Percentiles rank a stretch among this genome's conserved stretches.
Conservation (phyloP, 495 filamentous ascomycete species). For the Aspergillus cristatus region DNA sequence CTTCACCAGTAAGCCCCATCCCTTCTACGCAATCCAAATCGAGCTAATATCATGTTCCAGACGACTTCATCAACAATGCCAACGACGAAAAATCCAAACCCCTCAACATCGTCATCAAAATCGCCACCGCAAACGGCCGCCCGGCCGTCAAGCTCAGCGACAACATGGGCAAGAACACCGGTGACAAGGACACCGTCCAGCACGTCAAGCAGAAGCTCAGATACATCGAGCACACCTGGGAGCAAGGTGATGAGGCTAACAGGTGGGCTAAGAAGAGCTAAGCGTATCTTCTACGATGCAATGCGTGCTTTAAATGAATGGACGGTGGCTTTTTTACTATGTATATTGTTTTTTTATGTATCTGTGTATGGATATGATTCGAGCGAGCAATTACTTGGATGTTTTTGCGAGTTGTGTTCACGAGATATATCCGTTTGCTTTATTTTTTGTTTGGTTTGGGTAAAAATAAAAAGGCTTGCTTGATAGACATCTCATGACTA, state of each 20-base stretch:
- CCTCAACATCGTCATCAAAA: slow-evolving; percentile 96
- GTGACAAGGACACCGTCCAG: slow-evolving; percentile 66
- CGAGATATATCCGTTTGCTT: too few species aligned
- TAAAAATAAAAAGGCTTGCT: too few species aligned
- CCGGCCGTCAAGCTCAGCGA: slow-evolving; percentile 93
- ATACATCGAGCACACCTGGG: slow-evolving; percentile 79
- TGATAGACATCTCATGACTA: too few species aligned
- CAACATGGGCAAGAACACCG: slow-evolving; percentile 93
- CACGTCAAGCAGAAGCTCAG: slow-evolving; percentile 78
- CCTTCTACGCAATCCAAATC: not conserved
- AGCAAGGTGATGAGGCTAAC: slow-evolving; percentile 69
- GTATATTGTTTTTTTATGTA: too few species aligned
- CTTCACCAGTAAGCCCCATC: slow-evolving; percentile 59
- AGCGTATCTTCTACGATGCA: not conserved
- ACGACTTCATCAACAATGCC: slow-evolving; percentile 66
- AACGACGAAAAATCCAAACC: slow-evolving; percentile 78
- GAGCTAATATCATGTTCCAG: slow-evolving; percentile 22
- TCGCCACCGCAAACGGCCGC: slow-evolving; percentile 72
- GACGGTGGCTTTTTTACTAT: too few species aligned
- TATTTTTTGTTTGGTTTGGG: too few species aligned
- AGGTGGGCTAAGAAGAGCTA: slow-evolving; percentile 54
- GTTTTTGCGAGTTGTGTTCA: too few species aligned
- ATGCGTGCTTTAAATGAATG: too few species aligned
- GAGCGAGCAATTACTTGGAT: too few species aligned
- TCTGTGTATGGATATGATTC: too few species aligned